phyloP scores from a whole-genome alignment of 1,284 basidiomycete genomes.

The Cutaneotrichosporon cavernicola region DNA sequence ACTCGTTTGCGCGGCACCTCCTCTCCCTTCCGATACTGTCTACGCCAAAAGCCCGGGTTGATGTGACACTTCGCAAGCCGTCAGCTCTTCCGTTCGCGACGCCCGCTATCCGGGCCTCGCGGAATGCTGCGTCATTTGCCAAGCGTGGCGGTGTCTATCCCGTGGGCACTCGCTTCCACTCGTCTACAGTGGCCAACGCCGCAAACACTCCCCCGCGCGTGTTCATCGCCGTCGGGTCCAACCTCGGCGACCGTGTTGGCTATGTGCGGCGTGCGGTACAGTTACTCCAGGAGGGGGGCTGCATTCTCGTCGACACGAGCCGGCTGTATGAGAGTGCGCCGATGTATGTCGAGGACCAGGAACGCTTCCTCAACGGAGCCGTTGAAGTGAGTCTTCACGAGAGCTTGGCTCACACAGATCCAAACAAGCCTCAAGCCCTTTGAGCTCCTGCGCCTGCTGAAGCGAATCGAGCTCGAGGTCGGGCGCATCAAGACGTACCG shows the following conservation, averaged over 20 bases:
- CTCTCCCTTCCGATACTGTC: constrained; percentile 29
- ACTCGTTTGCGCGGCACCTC: constrained; percentile 59
- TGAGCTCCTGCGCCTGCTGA: constrained; percentile 66
- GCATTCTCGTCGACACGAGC: constrained; percentile 71
- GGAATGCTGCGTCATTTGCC: constrained; percentile 55
- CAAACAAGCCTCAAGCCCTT: constrained; percentile 68
- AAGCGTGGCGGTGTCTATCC: constrained; percentile 17
- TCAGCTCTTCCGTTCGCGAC: constrained; percentile 71
- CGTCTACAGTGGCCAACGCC: not conserved
- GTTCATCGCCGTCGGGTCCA: constrained; percentile 82
- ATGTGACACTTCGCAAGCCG: constrained; percentile 70
- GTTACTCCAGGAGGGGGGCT: constrained; percentile 31
- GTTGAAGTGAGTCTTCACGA: constrained; percentile 62
- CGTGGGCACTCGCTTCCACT: not conserved
- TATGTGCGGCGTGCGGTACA: constrained; percentile 74
- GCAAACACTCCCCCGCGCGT: constrained; percentile 40
- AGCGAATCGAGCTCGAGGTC: constrained; percentile 70
- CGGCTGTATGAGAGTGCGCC: constrained; percentile 92
- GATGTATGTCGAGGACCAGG: constrained; percentile 94
- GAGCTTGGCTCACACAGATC: constrained; percentile 1
- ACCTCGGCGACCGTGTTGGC: constrained; percentile 81
- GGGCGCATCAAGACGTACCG: constrained; percentile 79
- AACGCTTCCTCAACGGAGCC: constrained; percentile 84
- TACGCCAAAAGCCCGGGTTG: constrained; percentile 34
- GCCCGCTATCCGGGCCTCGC: constrained; percentile 63